phyloP scores from a whole-genome alignment of 2,329 filamentous ascomycete species.

The Aaosphaeria pasadenensis region DNA sequence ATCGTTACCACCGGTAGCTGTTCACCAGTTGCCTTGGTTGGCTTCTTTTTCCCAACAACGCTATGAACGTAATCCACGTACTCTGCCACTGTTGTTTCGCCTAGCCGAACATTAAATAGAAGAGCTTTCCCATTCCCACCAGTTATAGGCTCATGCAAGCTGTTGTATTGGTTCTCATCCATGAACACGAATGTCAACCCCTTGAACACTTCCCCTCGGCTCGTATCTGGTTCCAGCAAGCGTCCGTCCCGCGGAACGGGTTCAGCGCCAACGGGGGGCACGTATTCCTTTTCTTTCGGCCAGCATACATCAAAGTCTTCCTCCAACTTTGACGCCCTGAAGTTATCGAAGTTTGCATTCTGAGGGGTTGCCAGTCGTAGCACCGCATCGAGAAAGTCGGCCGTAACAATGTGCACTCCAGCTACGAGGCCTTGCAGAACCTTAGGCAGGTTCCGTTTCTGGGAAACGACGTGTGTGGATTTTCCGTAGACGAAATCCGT shows the following conservation, averaged over 20 bases:
- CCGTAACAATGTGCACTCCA: constrained; percentile 72
- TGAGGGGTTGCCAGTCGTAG: constrained; percentile 54
- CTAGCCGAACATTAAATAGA: constrained; percentile 58
- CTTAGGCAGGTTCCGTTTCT: constrained; percentile 85
- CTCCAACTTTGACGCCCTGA: constrained; percentile 63
- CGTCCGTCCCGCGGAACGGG: constrained; percentile 64
- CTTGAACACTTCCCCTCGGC: constrained; percentile 71
- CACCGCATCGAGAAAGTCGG: constrained; percentile 71
- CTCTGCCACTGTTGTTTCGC: constrained; percentile 67
- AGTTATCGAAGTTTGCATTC: constrained; percentile 39
- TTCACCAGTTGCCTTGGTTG: constrained; percentile 61
- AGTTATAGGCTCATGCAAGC: constrained; percentile 69
- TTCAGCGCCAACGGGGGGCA: constrained; percentile 75
- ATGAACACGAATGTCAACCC: constrained; percentile 90
- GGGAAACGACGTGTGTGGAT: constrained; percentile 86
- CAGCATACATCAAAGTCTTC: constrained; percentile 74
- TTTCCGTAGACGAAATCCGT: constrained; percentile 65
- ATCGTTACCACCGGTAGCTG: constrained; percentile 77
- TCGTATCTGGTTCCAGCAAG: constrained; percentile 68
- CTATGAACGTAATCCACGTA: constrained; percentile 75
- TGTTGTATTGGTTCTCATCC: constrained; percentile 70
- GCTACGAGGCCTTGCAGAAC: constrained; percentile 84
- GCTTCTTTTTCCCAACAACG: constrained; percentile 70
- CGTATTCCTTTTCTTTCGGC: constrained; percentile 69
- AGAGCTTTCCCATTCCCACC: constrained; percentile 81